phyloP scores from a whole-genome alignment of 345 rosid genomes.

The Hibiscus syriacus region DNA sequence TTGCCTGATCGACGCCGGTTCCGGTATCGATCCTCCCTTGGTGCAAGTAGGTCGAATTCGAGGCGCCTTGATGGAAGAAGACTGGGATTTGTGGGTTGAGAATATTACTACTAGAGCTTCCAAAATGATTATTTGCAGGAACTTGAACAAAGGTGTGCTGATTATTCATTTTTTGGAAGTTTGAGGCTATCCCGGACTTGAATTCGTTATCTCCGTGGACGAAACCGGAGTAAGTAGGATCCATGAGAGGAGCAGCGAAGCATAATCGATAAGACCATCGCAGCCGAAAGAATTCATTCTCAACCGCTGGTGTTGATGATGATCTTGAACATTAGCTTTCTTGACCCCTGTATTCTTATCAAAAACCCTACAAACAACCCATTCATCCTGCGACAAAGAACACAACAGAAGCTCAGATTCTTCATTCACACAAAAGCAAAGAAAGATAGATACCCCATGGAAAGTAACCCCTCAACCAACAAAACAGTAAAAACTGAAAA shows the following conservation, averaged over 20 bases:
- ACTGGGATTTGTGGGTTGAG: slow-evolving; percentile 19
- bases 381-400: slow-evolving; percentile 67
- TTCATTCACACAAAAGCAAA: slow-evolving; percentile 28
- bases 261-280: slow-evolving; percentile 37
- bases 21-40: slow-evolving; percentile 14
- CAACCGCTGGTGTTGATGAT: slow-evolving; percentile 1
- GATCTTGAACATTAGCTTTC: slow-evolving; percentile 34
- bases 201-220: slow-evolving; percentile 14
- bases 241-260: slow-evolving; percentile 58
- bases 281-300: slow-evolving; percentile 25
- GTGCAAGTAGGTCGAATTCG: slow-evolving; percentile 18
- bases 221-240: slow-evolving; percentile 25
- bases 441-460: slow-evolving; percentile 16
- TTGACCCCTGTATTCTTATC: slow-evolving; percentile 58
- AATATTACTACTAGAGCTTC: slow-evolving; percentile 8
- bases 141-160: slow-evolving; percentile 8
- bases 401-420: slow-evolving; percentile 11
- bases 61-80: slow-evolving; percentile 7
- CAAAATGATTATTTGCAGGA: slow-evolving; percentile 6
- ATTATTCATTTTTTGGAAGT: slow-evolving; percentile 1
- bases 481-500: slow-evolving; percentile 3
- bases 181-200: slow-evolving; percentile 13
- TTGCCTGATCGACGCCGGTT: slow-evolving; percentile 8
- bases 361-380: slow-evolving; percentile 95
- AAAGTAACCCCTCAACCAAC: slow-evolving; percentile 30